Percentiles rank a stretch among this genome's conserved stretches.
phyloP scores from a whole-genome alignment of 139 green algal species.

The Chlamydomonas sp. region DNA sequence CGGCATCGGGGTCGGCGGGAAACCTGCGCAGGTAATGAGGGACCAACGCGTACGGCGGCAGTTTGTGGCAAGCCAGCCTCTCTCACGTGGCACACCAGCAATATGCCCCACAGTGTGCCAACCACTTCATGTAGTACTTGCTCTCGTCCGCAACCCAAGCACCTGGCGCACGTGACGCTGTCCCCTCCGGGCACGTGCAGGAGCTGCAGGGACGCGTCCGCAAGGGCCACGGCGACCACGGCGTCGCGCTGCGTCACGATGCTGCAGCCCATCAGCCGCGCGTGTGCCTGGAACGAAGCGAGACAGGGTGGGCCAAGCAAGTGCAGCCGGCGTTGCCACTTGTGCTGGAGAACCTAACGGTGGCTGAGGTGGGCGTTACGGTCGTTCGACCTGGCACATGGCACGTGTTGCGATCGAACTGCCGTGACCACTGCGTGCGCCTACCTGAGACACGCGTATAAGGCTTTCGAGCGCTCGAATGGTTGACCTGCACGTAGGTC shows the following conservation, averaged over 20 bases:
- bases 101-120: not conserved
- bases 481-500: constrained; percentile 52
- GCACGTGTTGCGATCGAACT: not conserved
- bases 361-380: not conserved
- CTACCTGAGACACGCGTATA: constrained; percentile 82
- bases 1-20: not conserved
- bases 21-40: not conserved
- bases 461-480: constrained; percentile 91
- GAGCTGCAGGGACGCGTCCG: constrained; percentile 30
- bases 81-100: not conserved
- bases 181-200: constrained; percentile 1
- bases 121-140: not conserved
- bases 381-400: not conserved
- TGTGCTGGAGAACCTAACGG: not conserved
- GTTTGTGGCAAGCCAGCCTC: not conserved
- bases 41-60: not conserved
- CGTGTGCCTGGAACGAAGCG: constrained; percentile 73
- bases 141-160: too few relatives aligned
- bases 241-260: constrained; percentile 71
- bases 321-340: not conserved
- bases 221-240: constrained; percentile 70
- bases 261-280: constrained; percentile 72
- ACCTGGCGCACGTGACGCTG: constrained; percentile 13
- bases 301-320: not conserved
- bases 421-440: not conserved